These are phyloP conservation scores for Aspergillus homomorphus DNA, from an alignment of 495 filamentous ascomycete genomes.

Conservation along the genomic window DNA sequence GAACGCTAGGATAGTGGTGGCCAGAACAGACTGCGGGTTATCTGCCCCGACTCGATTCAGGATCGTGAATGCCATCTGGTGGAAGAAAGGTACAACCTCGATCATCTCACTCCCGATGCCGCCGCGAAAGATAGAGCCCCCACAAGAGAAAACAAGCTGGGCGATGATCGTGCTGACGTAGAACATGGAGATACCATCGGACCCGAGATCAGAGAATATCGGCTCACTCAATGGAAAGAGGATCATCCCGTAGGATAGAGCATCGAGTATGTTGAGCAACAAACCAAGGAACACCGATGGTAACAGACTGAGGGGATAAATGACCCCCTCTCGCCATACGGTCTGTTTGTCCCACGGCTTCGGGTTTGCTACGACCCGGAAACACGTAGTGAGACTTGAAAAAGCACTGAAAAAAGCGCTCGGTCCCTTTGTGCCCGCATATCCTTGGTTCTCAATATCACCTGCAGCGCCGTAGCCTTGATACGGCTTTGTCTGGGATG, in stretches of 20 bases:
- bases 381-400: slow-evolving; percentile 25
- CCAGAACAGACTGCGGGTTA: slow-evolving; percentile 78
- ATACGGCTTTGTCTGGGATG: slow-evolving; percentile 20
- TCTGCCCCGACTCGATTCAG: slow-evolving; percentile 72
- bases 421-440: slow-evolving; percentile 9
- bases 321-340: slow-evolving; percentile 61
- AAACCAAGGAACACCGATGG: slow-evolving; percentile 87
- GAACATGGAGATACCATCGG: slow-evolving; percentile 96
- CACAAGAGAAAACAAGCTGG: slow-evolving; percentile 84
- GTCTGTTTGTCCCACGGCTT: slow-evolving; percentile 68
- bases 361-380: slow-evolving; percentile 46
- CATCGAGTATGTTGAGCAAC: slow-evolving; percentile 89
- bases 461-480: slow-evolving; percentile 31
- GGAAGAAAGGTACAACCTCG: slow-evolving; percentile 96
- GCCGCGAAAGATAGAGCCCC: slow-evolving; percentile 84
- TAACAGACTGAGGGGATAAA: slow-evolving; percentile 64
- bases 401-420: slow-evolving; percentile 21
- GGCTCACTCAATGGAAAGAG: slow-evolving; percentile 85
- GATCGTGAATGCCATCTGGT: slow-evolving; percentile 93
- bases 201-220: slow-evolving; percentile 76
- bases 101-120: slow-evolving; percentile 98
- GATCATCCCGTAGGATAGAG: slow-evolving; percentile 95
- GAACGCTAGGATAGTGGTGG: slow-evolving; percentile 88
- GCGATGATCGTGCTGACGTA: slow-evolving; percentile 96
- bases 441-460: slow-evolving; percentile 41